phyloP scores from a whole-genome alignment of 192 early-diverging fungal species.

The Coemansia sp. region DNA sequence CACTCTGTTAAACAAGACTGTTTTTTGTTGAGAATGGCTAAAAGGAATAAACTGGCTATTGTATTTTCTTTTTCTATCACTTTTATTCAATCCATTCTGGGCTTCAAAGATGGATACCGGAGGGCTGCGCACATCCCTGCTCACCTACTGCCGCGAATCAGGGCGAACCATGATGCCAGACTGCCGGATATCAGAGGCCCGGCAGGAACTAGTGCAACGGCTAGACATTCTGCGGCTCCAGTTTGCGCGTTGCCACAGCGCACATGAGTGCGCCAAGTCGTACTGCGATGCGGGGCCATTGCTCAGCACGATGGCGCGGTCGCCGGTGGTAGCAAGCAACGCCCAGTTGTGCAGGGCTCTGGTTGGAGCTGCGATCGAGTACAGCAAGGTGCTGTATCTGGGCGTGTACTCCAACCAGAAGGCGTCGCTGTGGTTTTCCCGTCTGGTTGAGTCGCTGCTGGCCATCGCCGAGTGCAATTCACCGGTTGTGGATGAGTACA shows the following conservation, averaged over 20 bases:
- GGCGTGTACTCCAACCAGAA: conserved; percentile 42
- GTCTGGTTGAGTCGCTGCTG: conserved; percentile 22
- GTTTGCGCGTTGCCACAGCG: conserved; percentile 34
- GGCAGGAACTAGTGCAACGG: conserved; percentile 23
- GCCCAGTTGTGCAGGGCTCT: conserved; percentile 23
- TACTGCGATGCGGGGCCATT: conserved; percentile 42
- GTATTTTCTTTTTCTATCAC: too few relatives aligned
- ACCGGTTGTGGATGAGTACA: neutral
- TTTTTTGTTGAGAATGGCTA: too few relatives aligned
- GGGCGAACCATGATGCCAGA: neutral
- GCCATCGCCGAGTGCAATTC: neutral
- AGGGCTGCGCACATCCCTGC: conserved; percentile 21
- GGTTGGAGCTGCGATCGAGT: conserved; percentile 38
- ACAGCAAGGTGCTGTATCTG: conserved; percentile 38
- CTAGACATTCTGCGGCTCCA: conserved; percentile 21
- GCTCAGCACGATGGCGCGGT: conserved; percentile 32
- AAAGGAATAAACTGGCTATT: too few relatives aligned
- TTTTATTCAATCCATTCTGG: too few relatives aligned
- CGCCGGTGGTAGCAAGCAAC: conserved; percentile 14
- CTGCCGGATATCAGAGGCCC: neutral
- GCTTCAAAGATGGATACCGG: conserved; percentile 17
- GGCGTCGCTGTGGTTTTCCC: conserved; percentile 40
- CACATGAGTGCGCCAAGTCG: conserved; percentile 45
- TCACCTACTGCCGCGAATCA: conserved; percentile 30
- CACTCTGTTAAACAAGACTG: neutral